Conservation (phyloP, 192 early-diverging fungal species). For the Kappamyces sp. region DNA sequence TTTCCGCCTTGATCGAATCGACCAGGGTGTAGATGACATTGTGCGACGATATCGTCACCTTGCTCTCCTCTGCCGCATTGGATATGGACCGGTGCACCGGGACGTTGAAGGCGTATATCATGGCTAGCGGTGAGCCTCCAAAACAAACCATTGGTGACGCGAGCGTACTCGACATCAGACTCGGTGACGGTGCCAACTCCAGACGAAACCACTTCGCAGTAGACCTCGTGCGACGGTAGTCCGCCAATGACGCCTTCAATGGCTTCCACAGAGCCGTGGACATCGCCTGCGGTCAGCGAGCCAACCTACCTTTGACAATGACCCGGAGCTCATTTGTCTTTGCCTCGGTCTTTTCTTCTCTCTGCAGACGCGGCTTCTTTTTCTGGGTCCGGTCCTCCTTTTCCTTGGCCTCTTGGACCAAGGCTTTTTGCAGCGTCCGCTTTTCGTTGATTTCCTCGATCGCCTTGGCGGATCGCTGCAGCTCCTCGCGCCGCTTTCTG, state of each 20-base stretch:
- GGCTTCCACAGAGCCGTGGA: constrained; percentile 89
- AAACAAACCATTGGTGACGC: constrained; percentile 28
- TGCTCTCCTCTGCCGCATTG: constrained; percentile 49
- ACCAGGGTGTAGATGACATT: constrained; percentile 91
- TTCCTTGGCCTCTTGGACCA: constrained; percentile 9
- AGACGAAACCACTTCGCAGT: constrained; percentile 62
- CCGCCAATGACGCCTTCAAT: constrained; percentile 66
- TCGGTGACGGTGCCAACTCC: constrained; percentile 84
- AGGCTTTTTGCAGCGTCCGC: constrained; percentile 30
- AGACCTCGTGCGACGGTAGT: constrained; percentile 73
- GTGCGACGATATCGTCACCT: constrained; percentile 64
- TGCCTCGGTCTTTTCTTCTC: constrained; percentile 14
- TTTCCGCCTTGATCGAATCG: constrained; percentile 75
- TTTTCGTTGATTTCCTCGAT: constrained; percentile 74
- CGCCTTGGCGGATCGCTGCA: constrained; percentile 53
- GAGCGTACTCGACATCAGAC: constrained; percentile 66
- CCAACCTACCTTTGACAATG: constrained; percentile 60
- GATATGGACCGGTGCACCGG: constrained; percentile 71
- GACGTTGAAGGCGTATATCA: constrained; percentile 83
- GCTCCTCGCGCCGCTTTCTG: constrained; percentile 57
- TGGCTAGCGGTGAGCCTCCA: constrained; percentile 31
- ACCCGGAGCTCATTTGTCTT: constrained; percentile 36
- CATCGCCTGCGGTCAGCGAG: constrained; percentile 57
- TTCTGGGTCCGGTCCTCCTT: constrained; percentile 9
- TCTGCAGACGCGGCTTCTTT: constrained; percentile 3